A percentile compares a stretch with the other conserved stretches of the same genome.
Conservation (phyloP, 2,329 filamentous ascomycete genomes). For the Mollisia scopiformis region DNA sequence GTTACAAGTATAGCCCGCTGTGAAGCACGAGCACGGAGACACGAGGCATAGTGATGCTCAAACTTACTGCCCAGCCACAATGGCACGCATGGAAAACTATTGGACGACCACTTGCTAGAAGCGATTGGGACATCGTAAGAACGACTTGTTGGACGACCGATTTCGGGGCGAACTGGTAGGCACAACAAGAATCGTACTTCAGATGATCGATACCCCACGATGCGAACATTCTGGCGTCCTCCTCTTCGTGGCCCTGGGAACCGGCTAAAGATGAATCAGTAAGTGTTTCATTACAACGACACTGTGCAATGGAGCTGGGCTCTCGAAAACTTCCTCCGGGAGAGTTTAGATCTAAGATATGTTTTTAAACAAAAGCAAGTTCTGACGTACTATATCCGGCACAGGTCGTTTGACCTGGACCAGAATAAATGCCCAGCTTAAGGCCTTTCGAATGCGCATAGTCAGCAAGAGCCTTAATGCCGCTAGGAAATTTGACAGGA, state of each 20-base stretch:
- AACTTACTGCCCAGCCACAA: slow-evolving; percentile 49
- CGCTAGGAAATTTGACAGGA: slow-evolving; percentile 56
- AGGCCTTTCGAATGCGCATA: slow-evolving; percentile 58
- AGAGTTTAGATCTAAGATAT: too few species aligned
- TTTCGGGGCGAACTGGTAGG: slow-evolving; percentile 46
- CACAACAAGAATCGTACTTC: slow-evolving; percentile 63
- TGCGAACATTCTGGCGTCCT: slow-evolving; percentile 60
- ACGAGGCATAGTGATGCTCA: too few species aligned
- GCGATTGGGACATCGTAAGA: slow-evolving; percentile 52
- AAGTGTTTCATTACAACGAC: too few species aligned
- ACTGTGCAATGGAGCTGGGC: too few species aligned
- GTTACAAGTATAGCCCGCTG: too few species aligned
- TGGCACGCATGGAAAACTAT: slow-evolving; percentile 57
- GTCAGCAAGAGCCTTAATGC: slow-evolving; percentile 56
- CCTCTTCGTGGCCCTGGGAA: slow-evolving; percentile 56
- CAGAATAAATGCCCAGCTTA: slow-evolving; percentile 67
- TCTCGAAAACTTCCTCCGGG: too few species aligned
- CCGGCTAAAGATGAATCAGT: too few species aligned
- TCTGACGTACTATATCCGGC: slow-evolving; percentile 25
- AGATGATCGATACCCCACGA: slow-evolving; percentile 62
- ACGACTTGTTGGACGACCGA: slow-evolving; percentile 12
- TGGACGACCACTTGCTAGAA: slow-evolving; percentile 44
- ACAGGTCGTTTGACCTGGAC: slow-evolving; percentile 45
- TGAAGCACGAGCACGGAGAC: too few species aligned
- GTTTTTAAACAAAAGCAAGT: too few species aligned